These are phyloP conservation scores for Botrytis galanthina DNA, from an alignment of 2,329 filamentous ascomycete genomes.

Conservation along the genomic window DNA sequence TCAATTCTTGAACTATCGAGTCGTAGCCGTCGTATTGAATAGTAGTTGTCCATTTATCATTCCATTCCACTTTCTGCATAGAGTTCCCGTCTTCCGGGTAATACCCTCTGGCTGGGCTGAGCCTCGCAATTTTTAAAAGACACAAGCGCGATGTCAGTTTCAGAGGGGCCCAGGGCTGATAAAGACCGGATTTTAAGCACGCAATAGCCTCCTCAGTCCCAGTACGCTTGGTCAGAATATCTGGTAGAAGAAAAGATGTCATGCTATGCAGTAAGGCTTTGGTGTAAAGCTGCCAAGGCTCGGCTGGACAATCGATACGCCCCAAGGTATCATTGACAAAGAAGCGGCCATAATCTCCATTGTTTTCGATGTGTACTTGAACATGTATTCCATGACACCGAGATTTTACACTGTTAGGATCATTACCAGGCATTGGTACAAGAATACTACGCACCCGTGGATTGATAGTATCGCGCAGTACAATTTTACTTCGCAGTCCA, in stretches of 20 bases:
- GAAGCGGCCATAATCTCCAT: constrained; percentile 48
- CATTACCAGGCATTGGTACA: constrained; percentile 47
- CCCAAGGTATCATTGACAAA: constrained; percentile 54
- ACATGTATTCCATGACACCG: constrained; percentile 44
- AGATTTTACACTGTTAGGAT: constrained; percentile 22
- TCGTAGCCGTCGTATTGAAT: constrained; percentile 43
- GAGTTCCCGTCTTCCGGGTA: constrained; percentile 44
- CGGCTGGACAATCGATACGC: constrained; percentile 55
- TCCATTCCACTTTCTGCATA: constrained; percentile 48
- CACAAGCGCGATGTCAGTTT: not conserved
- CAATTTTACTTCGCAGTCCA: constrained; percentile 57
- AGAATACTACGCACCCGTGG: constrained; percentile 49
- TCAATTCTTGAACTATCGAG: constrained; percentile 25
- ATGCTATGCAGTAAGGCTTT: constrained; percentile 60
- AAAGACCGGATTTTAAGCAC: constrained; percentile 49
- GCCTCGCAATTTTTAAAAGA: constrained; percentile 22
- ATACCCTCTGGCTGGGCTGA: constrained; percentile 41
- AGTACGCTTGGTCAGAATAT: constrained; percentile 56
- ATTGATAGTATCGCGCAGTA: constrained; percentile 49
- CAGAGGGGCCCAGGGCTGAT: constrained; percentile 36
- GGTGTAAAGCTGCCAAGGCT: constrained; percentile 52
- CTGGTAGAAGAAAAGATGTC: constrained; percentile 57
- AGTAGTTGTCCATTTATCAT: constrained; percentile 39
- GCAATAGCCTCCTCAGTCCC: constrained; percentile 59
- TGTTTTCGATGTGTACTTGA: constrained; percentile 40